Evolutionary conservation across 1,284 basidiomycete species (phyloP), one percentile per base, ranked within the genome.

Genomic region (Boletus hoseneyae): DNA sequence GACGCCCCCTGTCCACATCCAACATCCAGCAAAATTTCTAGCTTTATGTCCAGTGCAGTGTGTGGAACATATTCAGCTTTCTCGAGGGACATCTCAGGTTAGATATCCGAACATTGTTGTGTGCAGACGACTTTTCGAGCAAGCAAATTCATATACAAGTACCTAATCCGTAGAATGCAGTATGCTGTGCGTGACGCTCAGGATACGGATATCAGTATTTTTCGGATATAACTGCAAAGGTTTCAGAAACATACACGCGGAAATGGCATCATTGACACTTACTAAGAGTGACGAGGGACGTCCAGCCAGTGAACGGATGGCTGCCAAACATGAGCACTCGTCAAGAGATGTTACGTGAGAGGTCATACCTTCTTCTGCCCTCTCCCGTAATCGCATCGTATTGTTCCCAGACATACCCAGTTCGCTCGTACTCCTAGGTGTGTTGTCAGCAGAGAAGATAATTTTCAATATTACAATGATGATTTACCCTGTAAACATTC

Each of bases 341-440:
- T 38, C 39, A 39, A 33, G 34, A 12, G 45, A 53, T n/a, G n/a
- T n/a, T 25, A 40, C 23, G 45, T 19, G 23, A 52, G 12, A 44
- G 43, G 50, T 68, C 72, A 52, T 57, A 83, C 90, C 89, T 93
- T 71, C 93, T 74, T 63, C 79, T 80, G 1, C 94, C 94, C 62
- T 90, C 79, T 12, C 94, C 94, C 10, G 82, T 90, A 9, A 75
- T 69, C 0, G 92, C 73, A 64, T 97, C 87, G 67, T 97, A 97
- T 68, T 97, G 95, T 68, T 97, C 94, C 93, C 94, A 97, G 10
- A 93, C 90, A 65, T 92, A 95, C 8, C 93, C 93, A 1, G 93
- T 97, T 25, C 88, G 80, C 60, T 90, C 74, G 66, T 93, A 97
- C 70, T 97, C 92, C 88, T 94, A 61, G 39, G 35, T 10, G n/a